Conservation (phyloP, 2,329 filamentous ascomycete species). For the Chaetothyriales sp. region DNA sequence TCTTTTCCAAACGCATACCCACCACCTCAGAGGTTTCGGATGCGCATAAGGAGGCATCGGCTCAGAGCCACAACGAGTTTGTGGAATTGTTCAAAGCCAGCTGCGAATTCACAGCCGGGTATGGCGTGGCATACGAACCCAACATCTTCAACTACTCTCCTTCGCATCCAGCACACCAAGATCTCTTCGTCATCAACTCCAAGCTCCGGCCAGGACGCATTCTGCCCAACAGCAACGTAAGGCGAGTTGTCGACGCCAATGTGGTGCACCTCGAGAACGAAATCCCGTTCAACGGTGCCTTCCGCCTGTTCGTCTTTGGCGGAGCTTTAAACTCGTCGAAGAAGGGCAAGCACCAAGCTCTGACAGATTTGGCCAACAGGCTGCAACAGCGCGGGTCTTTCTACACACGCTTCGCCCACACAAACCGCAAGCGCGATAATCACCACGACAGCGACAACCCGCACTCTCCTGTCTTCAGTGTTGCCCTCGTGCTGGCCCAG, state of each 20-base stretch:
- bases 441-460: conserved; percentile 75
- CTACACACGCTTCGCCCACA: conserved; percentile 39
- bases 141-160: conserved; percentile 75
- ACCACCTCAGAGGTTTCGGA: conserved; percentile 57
- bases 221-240: conserved; percentile 65
- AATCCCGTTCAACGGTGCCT: conserved; percentile 74
- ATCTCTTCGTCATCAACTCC: conserved; percentile 44
- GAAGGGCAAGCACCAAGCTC: conserved; percentile 31
- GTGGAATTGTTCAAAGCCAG: conserved; percentile 79
- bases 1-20: conserved; percentile 69
- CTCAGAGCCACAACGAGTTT: conserved; percentile 51
- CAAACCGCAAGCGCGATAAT: conserved; percentile 43
- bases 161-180: conserved; percentile 53
- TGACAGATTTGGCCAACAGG: conserved; percentile 53
- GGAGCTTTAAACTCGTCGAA: conserved; percentile 47
- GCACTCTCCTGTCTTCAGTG: conserved; percentile 65
- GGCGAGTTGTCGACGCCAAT: conserved; percentile 75
- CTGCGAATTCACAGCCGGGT: conserved; percentile 85
- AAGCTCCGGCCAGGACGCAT: conserved; percentile 60
- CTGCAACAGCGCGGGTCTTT: conserved; percentile 56
- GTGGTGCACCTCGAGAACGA: conserved; percentile 82
- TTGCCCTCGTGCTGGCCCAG: conserved; percentile 60
- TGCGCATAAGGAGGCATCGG: conserved; percentile 32
- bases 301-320: conserved; percentile 75
- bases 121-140: conserved; percentile 70